A percentile compares a stretch with the other conserved stretches of the same genome.
phyloP scores from a whole-genome alignment of 148 eudicot species.

The Euryodendron excelsum region DNA sequence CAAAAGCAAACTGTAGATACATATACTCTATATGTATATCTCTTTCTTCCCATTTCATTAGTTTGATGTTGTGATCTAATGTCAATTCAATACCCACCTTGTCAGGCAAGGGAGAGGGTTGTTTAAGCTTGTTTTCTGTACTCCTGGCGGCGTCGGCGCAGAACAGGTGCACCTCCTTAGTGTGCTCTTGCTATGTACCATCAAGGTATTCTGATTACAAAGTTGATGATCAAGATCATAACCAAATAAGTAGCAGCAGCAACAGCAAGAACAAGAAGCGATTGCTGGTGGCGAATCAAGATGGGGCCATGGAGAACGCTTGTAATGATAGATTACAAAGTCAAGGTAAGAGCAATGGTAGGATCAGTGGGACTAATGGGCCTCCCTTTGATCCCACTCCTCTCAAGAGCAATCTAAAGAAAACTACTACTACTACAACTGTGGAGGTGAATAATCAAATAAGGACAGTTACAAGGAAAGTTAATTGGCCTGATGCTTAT shows the following conservation, averaged over 20 bases:
- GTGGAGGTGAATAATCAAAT: background rate
- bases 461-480: constrained; percentile 24
- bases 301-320: constrained; percentile 18
- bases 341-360: background rate
- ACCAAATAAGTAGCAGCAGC: background rate
- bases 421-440: constrained; percentile 3
- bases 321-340: constrained; percentile 7
- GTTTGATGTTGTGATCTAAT: background rate
- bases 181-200: constrained; percentile 32
- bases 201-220: constrained; percentile 13
- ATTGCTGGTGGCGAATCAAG: background rate
- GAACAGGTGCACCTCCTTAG: constrained; percentile 27
- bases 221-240: constrained; percentile 9
- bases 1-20: background rate
- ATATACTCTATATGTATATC: background rate
- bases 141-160: constrained; percentile 30
- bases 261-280: constrained; percentile 7
- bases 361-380: constrained; percentile 13
- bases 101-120: background rate
- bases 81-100: background rate
- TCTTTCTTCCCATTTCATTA: background rate
- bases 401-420: constrained; percentile 42
- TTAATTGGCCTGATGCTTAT: constrained; percentile 42
- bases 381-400: constrained; percentile 15
- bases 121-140: constrained; percentile 2